phyloP scores from a whole-genome alignment of 495 filamentous ascomycete genomes.

The Trichoderma asperelloides region DNA sequence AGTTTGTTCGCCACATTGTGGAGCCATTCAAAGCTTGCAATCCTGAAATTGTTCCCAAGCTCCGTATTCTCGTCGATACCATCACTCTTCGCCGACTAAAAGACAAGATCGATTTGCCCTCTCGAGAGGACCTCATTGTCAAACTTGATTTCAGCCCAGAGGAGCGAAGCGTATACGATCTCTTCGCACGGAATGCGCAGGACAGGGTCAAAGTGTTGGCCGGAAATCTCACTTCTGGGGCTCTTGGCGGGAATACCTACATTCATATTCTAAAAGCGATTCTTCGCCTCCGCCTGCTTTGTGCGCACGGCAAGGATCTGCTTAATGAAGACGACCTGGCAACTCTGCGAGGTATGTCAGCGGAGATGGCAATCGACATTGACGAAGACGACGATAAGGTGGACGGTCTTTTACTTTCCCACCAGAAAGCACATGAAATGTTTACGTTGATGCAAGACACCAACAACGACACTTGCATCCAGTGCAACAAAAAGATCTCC shows the following conservation, averaged over 20 bases:
- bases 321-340: slow-evolving; percentile 74
- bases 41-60: slow-evolving; percentile 68
- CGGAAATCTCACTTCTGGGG: slow-evolving; percentile 36
- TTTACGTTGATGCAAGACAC: slow-evolving; percentile 72
- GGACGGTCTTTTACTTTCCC: slow-evolving; percentile 38
- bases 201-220: slow-evolving; percentile 45
- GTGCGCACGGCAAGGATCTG: slow-evolving; percentile 84
- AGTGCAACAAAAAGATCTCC: slow-evolving; percentile 57
- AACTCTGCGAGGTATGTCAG: slow-evolving; percentile 65
- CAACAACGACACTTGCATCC: slow-evolving; percentile 57
- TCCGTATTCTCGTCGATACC: slow-evolving; percentile 86
- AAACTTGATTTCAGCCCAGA: slow-evolving; percentile 45
- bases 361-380: slow-evolving; percentile 75
- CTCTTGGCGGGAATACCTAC: slow-evolving; percentile 72
- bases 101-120: slow-evolving; percentile 76
- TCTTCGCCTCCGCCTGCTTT: slow-evolving; percentile 79
- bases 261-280: slow-evolving; percentile 86
- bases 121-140: slow-evolving; percentile 61
- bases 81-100: slow-evolving; percentile 89
- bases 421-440: slow-evolving; percentile 71
- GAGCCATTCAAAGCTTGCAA: slow-evolving; percentile 74
- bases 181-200: slow-evolving; percentile 44
- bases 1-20: slow-evolving; percentile 70
- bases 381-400: slow-evolving; percentile 62
- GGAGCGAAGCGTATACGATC: slow-evolving; percentile 46